A percentile compares a stretch with the other conserved stretches of the same genome.
These are phyloP conservation scores for Mikania micrantha DNA, from an alignment of 129 eudicot species.

Conservation along the genomic window DNA sequence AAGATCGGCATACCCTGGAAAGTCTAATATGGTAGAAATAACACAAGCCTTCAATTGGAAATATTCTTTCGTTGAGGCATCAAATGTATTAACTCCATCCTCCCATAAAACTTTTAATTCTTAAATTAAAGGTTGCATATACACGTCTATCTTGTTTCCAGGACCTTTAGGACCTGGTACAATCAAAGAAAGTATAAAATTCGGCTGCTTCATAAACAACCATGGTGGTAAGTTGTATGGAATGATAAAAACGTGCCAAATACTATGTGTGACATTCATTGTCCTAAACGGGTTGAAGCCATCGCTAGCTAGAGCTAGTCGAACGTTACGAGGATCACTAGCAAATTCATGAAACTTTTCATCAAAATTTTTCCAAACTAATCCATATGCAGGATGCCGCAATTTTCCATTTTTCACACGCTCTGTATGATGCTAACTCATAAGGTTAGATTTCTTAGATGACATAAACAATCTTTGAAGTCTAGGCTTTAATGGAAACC, in stretches of 20 bases:
- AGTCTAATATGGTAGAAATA: too few relatives aligned
- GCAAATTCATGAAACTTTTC: background rate
- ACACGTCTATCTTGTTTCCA: too few relatives aligned
- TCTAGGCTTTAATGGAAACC: too few relatives aligned
- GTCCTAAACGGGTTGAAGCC: background rate
- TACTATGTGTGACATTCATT: too few relatives aligned
- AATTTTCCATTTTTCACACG: background rate
- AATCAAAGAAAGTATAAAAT: background rate
- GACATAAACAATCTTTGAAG: too few relatives aligned
- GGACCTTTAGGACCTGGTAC: background rate
- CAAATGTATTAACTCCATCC: background rate
- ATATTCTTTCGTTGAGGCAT: background rate
- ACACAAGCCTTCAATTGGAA: too few relatives aligned
- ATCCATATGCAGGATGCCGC: background rate
- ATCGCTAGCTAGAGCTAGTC: background rate
- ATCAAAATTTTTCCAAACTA: background rate
- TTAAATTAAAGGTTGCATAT: background rate
- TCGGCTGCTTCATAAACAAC: background rate
- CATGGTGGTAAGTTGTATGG: background rate
- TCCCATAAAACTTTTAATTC: background rate
- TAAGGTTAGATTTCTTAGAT: too few relatives aligned
- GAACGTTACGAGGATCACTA: too few relatives aligned
- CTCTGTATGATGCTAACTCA: too few relatives aligned
- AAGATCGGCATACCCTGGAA: too few relatives aligned
- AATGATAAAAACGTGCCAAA: background rate